Evolutionary conservation across 441 rosid species (phyloP).

Genomic region (Viola pubescens): DNA sequence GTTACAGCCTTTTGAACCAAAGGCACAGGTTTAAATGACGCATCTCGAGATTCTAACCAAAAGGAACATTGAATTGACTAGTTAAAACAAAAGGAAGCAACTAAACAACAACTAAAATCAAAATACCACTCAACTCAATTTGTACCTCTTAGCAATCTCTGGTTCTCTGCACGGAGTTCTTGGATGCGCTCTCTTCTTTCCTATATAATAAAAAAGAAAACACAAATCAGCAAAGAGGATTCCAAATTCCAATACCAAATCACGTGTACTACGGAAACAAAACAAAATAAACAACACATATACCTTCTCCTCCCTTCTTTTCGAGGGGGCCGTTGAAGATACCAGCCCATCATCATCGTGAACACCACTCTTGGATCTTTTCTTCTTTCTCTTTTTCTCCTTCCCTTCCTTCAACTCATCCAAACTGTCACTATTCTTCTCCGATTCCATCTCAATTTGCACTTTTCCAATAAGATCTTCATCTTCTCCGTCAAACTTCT

Average conservation of each 20-base stretch:
- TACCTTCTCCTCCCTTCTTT: conserved; percentile 53
- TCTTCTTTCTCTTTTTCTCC: conserved; percentile 33
- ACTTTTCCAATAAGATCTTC: not conserved
- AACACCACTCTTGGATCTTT: conserved; percentile 23
- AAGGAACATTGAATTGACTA: not conserved
- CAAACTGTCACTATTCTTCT: conserved; percentile 6
- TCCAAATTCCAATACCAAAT: not conserved
- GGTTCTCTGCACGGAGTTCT: conserved; percentile 73
- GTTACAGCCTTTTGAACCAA: conserved; percentile 70
- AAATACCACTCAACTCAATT: not conserved
- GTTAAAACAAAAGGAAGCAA: not conserved
- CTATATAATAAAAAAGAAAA: conserved; percentile 25
- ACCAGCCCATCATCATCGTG: conserved; percentile 32
- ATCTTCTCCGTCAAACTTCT: not conserved
- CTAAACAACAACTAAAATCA: not conserved
- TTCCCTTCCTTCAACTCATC: conserved; percentile 15
- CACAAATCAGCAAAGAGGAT: not conserved
- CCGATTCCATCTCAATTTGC: not conserved
- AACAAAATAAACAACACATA: not conserved
- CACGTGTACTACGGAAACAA: conserved; percentile 1
- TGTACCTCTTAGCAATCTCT: conserved; percentile 81
- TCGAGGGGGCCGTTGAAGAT: conserved; percentile 25
- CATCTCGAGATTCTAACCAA: conserved; percentile 64
- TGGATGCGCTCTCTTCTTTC: conserved; percentile 55
- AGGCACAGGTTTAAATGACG: conserved; percentile 65